Evolutionary conservation across 176 grass and related monocot genomes (phyloP).

Genomic region (Eragrostis curvula): DNA sequence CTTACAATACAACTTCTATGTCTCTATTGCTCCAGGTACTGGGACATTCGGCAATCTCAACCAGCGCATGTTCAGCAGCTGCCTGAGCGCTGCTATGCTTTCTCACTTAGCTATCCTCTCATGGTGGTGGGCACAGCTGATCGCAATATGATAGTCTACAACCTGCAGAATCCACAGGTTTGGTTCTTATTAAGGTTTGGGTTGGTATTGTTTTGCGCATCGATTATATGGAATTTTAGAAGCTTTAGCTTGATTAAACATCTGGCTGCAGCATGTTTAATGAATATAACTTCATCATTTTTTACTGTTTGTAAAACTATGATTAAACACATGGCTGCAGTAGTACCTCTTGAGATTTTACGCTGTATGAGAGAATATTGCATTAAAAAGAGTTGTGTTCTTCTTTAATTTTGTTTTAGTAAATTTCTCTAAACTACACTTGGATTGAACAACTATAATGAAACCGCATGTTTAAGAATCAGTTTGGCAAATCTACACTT

Average conservation of each 20-base stretch:
- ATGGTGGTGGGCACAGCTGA: constrained; percentile 89
- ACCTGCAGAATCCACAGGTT: constrained; percentile 89
- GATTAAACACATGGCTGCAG: no score
- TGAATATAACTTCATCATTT: constrained; percentile 2
- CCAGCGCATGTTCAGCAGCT: constrained; percentile 85
- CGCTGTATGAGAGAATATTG: background rate
- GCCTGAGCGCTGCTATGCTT: constrained; percentile 79
- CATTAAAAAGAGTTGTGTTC: background rate
- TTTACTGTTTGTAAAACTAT: background rate
- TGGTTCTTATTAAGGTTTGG: background rate
- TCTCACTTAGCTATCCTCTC: constrained; percentile 88
- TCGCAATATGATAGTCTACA: constrained; percentile 74
- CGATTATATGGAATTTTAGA: constrained; percentile 10
- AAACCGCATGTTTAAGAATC: no score
- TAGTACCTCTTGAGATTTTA: background rate
- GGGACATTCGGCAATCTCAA: constrained; percentile 82
- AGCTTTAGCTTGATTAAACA: background rate
- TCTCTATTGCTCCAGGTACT: constrained; percentile 59
- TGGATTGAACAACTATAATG: no score
- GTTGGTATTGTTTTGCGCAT: background rate
- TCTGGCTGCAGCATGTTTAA: background rate
- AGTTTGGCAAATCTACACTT: no score
- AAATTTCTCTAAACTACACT: no score
- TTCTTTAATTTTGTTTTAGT: constrained; percentile 12
- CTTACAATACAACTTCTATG: background rate